phyloP scores from a whole-genome alignment of 2,329 filamentous ascomycete genomes.

The Fusarium haematococcum region DNA sequence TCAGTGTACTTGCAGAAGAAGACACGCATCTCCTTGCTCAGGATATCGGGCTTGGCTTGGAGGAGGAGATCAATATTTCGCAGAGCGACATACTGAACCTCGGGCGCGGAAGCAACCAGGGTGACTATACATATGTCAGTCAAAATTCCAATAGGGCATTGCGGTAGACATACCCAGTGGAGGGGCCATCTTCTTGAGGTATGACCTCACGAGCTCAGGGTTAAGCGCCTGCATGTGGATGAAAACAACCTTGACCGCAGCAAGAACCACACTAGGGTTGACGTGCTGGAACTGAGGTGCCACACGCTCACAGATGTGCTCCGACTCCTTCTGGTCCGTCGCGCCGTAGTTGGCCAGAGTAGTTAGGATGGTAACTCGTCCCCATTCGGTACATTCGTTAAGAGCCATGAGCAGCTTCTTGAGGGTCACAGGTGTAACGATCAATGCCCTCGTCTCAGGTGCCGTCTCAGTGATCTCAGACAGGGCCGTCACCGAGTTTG shows the following conservation, averaged over 20 bases:
- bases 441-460: conserved; percentile 88
- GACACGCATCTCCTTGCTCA: conserved; percentile 96
- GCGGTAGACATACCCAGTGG: conserved; percentile 76
- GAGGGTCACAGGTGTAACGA: conserved; percentile 83
- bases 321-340: conserved; percentile 91
- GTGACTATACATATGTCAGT: conserved; percentile 71
- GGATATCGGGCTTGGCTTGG: conserved; percentile 94
- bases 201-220: conserved; percentile 82
- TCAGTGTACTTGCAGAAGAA: conserved; percentile 99
- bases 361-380: conserved; percentile 90
- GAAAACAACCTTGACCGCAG: conserved; percentile 98
- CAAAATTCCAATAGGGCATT: background rate
- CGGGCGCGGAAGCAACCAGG: conserved; percentile 91
- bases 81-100: conserved; percentile 97
- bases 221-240: conserved; percentile 91
- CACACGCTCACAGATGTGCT: conserved; percentile 97
- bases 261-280: conserved; percentile 94
- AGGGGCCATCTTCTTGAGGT: conserved; percentile 98
- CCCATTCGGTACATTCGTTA: conserved; percentile 99
- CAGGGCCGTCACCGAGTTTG: conserved; percentile 94
- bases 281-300: conserved; percentile 98
- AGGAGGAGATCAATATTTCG: conserved; percentile 96
- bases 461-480: conserved; percentile 91
- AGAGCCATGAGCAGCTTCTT: conserved; percentile 97
- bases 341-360: conserved; percentile 91